Base-by-base conservation (phyloP, 169 alveolate species). In the Eimeria brunetti region DNA sequence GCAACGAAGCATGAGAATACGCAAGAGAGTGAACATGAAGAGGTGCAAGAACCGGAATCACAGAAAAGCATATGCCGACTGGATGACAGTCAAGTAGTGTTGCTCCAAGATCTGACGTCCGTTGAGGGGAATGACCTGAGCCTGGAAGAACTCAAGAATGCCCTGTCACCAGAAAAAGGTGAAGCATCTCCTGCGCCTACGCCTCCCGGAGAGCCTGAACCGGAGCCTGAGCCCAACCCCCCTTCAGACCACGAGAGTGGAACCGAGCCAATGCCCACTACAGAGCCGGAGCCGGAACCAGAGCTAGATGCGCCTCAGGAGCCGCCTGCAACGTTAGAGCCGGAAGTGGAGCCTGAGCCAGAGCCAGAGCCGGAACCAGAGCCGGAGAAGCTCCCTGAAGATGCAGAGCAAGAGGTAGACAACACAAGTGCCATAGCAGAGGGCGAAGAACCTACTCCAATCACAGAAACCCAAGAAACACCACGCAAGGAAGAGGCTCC, bases 21-120 rank as follows among this genome's bases (percentile, higher is more conserved):
- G 92, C 49, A 36, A 36, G 62, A 60, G n/a, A 22, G n/a, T 58
- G 81, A 56, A 73, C 22, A 38, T 24, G 38, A n/a, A 62, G 62
- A 41, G 92, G 75, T 33, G 76, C 24, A 51, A 5, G 75, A 49
- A 27, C 14, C 90, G 36, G 81, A 62, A 62, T 18, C 46, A 8
- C 51, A 44, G 41, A 56, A 60, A 53, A 62, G 20, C 30, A n/a
- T 62, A 27, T 85, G 71, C 69, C 81, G n/a, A 16, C 8, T 85
- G n/a, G 81, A 85, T 49, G 92, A 85, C 80, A 38, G 33, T 38
- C 64, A 85, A 62, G 76, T 58, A 22, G 80, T 41, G 58, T 64
- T 85, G 92, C 69, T 85, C 80, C 92, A 85, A 62, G 92, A 85
- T 44, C 80, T 85, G 62, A 58, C n/a, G 51, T 30, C 80, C 5